A percentile compares a stretch with the other conserved stretches of the same genome.
phyloP scores from a whole-genome alignment of 2,329 filamentous ascomycete species.

The Chaetomiaceae sp. region DNA sequence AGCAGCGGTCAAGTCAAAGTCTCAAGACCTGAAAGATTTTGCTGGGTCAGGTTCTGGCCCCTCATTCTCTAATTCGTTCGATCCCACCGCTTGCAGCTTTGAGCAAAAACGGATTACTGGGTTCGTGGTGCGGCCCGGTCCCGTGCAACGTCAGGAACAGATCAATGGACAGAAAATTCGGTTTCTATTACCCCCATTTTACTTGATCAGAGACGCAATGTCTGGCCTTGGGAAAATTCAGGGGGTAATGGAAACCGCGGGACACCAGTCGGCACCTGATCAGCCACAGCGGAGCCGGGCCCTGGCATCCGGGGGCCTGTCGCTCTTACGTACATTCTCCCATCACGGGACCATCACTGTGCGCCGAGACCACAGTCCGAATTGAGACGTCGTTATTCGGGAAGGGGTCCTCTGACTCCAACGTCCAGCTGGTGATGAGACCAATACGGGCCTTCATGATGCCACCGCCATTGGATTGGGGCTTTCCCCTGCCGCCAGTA shows the following conservation, averaged over 20 bases:
- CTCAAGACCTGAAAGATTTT: not conserved
- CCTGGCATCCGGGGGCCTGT: slow-evolving; percentile 5
- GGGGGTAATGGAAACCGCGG: slow-evolving; percentile 28
- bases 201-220: slow-evolving; percentile 26
- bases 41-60: not conserved
- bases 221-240: slow-evolving; percentile 20
- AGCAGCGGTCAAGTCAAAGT: slow-evolving; percentile 20
- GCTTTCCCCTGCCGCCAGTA: slow-evolving; percentile 7
- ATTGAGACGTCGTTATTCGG: not conserved
- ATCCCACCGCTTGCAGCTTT: slow-evolving; percentile 2
- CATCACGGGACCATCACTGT: slow-evolving; percentile 25
- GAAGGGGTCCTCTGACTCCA: not conserved
- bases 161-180: slow-evolving; percentile 1
- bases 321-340: slow-evolving; percentile 25
- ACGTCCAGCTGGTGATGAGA: slow-evolving; percentile 16
- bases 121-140: slow-evolving; percentile 16
- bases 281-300: slow-evolving; percentile 13
- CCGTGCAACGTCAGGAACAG: slow-evolving; percentile 24
- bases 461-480: slow-evolving; percentile 16
- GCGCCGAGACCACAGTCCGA: not conserved
- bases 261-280: slow-evolving; percentile 22
- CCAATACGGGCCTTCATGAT: slow-evolving; percentile 16
- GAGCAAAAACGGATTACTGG: slow-evolving; percentile 7
- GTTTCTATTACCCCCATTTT: slow-evolving; percentile 32
- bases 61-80: not conserved